phyloP scores from a whole-genome alignment of 1,139 yeast genomes.

The Blastobotrys elegans region DNA sequence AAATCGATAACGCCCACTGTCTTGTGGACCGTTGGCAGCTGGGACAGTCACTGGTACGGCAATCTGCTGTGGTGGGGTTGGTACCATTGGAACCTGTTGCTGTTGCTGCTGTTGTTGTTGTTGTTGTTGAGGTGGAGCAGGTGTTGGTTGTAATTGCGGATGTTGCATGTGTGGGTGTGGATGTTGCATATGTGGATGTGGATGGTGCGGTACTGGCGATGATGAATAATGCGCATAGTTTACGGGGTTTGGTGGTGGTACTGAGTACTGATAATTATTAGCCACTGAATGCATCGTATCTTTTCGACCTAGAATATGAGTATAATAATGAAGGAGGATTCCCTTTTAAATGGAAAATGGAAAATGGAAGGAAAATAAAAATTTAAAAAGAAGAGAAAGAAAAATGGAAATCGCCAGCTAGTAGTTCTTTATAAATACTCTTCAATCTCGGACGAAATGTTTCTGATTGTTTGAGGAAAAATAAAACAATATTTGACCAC shows the following conservation, averaged over 20 bases:
- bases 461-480: too few species aligned
- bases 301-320: too few species aligned
- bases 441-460: too few species aligned
- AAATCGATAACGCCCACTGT: slow-evolving; percentile 13
- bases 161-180: background rate
- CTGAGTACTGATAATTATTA: slow-evolving; percentile 5
- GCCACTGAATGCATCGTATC: slow-evolving; percentile 12
- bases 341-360: too few species aligned
- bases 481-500: too few species aligned
- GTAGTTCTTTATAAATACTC: too few species aligned
- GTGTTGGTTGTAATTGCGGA: background rate
- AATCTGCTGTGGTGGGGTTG: background rate
- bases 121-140: background rate
- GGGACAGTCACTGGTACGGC: slow-evolving; percentile 1
- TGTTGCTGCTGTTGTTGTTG: background rate
- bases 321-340: too few species aligned
- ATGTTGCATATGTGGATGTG: background rate
- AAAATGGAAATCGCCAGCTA: too few species aligned
- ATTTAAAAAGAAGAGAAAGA: too few species aligned
- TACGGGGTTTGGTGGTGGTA: slow-evolving; percentile 2
- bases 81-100: background rate
- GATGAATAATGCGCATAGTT: slow-evolving; percentile 4
- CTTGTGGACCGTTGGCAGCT: background rate
- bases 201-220: slow-evolving; percentile 3
- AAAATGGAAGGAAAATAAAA: too few species aligned